A percentile compares a stretch with the other conserved stretches of the same genome.
Conservation (phyloP, 176 grass and related monocot species). For the Elaeis guineensis region DNA sequence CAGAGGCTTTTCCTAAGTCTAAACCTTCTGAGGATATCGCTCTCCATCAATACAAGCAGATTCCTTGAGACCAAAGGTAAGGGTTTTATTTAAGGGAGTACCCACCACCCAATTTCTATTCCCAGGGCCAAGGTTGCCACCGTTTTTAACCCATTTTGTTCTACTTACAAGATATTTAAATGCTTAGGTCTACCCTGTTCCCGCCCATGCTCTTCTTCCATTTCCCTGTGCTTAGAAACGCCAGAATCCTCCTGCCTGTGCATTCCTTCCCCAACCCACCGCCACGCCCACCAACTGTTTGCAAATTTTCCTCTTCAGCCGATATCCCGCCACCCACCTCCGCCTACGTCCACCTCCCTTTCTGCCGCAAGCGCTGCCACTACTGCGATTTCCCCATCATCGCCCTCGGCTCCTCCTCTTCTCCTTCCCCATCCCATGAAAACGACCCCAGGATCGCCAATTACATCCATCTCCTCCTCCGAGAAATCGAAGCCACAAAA, state of each 20-base stretch:
- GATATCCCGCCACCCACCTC: constrained; percentile 26
- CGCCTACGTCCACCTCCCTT: constrained; percentile 75
- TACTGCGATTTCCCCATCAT: constrained; percentile 93
- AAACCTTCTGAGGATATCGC: too few relatives aligned
- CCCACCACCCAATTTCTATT: too few relatives aligned
- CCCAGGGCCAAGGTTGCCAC: too few relatives aligned
- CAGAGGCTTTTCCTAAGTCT: too few relatives aligned
- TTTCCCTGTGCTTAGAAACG: neutral
- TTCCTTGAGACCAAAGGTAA: too few relatives aligned
- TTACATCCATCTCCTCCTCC: constrained; percentile 65
- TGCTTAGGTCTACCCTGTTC: neutral
- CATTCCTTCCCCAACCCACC: neutral
- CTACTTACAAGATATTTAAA: too few relatives aligned
- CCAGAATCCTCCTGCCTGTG: neutral
- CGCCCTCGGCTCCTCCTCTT: constrained; percentile 47
- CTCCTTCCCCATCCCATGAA: neutral
- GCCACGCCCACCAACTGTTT: constrained; percentile 40
- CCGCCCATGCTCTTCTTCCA: neutral
- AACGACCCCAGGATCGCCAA: constrained; percentile 65
- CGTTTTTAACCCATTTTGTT: too few relatives aligned
- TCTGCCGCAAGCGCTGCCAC: constrained; percentile 84
- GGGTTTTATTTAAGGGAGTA: too few relatives aligned
- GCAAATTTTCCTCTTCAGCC: constrained; percentile 41
- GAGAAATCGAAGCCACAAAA: constrained; percentile 52
- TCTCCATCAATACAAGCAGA: too few relatives aligned